phyloP scores from a whole-genome alignment of 2,329 filamentous ascomycete genomes.

The Lachnellula hyalina region DNA sequence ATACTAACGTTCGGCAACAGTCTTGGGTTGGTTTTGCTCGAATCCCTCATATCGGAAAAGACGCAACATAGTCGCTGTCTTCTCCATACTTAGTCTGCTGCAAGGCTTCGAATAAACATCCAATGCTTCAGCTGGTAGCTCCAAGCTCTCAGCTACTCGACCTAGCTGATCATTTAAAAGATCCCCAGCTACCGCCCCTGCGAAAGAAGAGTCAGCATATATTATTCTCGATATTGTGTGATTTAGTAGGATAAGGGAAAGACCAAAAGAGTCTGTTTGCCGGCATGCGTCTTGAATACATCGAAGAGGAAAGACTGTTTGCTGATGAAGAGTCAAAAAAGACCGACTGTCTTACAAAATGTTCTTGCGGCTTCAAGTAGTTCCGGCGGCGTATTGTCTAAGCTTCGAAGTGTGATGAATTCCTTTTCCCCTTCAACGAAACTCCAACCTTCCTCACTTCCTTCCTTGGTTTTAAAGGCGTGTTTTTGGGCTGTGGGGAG shows the following conservation, averaged over 20 bases:
- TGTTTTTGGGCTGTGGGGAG: constrained; percentile 19
- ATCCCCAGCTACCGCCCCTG: constrained; percentile 9
- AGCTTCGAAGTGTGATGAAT: constrained; percentile 23
- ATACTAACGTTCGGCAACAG: constrained; percentile 24
- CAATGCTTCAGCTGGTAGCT: constrained; percentile 16
- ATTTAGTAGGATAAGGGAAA: no score
- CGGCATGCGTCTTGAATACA: no score
- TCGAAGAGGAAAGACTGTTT: no score
- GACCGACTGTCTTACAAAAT: constrained; percentile 12
- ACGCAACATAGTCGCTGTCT: constrained; percentile 23
- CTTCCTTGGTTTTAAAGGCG: constrained; percentile 15
- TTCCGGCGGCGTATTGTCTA: constrained; percentile 14
- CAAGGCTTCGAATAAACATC: constrained; percentile 22
- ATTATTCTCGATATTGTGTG: no score
- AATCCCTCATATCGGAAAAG: constrained; percentile 25
- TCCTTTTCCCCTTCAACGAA: constrained; percentile 26
- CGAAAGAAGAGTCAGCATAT: no score
- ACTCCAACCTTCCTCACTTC: constrained; percentile 25
- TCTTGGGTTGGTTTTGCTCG: constrained; percentile 10
- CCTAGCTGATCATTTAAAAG: constrained; percentile 18
- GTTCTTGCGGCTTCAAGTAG: constrained; percentile 14
- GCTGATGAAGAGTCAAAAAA: no score
- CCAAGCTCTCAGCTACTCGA: constrained; percentile 20
- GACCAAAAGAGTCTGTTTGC: no score
- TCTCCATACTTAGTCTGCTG: constrained; percentile 8